A percentile compares a stretch with the other conserved stretches of the same genome.
Evolutionary conservation across 108 stramenopile species (phyloP).

Genomic region (Hondaea fermentalgiana): DNA sequence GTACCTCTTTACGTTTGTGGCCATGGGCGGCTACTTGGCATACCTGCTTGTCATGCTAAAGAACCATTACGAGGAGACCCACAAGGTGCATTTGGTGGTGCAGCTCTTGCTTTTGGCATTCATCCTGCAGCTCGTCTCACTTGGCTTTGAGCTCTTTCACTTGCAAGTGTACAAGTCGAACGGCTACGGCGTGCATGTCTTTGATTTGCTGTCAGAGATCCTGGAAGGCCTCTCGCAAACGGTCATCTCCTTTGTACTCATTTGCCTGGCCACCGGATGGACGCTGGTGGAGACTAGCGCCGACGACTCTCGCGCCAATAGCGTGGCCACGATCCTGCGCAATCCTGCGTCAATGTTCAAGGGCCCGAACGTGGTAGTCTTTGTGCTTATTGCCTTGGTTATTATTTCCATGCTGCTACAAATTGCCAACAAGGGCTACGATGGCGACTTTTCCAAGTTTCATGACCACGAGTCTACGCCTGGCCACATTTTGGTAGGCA

Average conservation of each 20-base stretch:
- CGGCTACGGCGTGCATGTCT: neutral
- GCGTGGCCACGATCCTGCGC: neutral
- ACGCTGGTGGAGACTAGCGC: neutral
- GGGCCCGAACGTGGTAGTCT: neutral
- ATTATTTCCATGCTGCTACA: neutral
- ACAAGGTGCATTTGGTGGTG: constrained; percentile 7
- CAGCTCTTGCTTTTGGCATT: neutral
- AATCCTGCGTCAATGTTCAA: neutral
- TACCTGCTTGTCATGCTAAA: neutral
- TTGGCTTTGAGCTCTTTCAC: neutral
- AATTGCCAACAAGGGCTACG: neutral
- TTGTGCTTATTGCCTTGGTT: neutral
- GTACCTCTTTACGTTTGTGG: neutral
- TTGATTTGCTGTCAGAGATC: neutral
- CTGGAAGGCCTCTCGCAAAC: neutral
- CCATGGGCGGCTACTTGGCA: neutral
- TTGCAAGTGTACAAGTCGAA: neutral
- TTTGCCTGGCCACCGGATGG: neutral
- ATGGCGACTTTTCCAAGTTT: neutral
- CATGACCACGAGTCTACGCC: constrained; percentile 3
- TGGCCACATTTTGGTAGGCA: neutral
- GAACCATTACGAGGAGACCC: neutral
- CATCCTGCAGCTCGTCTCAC: neutral
- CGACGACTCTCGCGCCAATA: neutral
- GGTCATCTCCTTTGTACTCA: constrained; percentile 1